Conservation (phyloP, 768 basidiomycete genomes). For the Auriculariales sp. region DNA sequence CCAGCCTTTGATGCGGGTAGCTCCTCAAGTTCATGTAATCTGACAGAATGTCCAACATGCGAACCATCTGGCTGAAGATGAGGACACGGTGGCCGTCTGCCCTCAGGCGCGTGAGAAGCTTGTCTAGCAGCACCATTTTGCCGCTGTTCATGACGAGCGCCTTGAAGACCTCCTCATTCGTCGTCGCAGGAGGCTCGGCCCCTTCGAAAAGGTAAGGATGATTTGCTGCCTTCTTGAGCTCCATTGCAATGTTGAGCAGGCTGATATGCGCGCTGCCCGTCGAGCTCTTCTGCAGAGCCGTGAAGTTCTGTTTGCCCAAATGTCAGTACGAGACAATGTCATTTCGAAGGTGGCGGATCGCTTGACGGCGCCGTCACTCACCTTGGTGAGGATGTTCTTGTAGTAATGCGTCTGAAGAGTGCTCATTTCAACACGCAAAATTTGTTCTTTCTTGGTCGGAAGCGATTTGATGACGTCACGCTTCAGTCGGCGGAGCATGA, state of each 20-base stretch:
- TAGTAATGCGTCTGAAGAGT: slow-evolving; percentile 95
- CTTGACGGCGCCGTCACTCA: slow-evolving; percentile 13
- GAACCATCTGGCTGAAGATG: slow-evolving; percentile 99
- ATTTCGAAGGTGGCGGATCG: no score
- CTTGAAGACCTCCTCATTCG: slow-evolving; percentile 71
- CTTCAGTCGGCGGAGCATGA: slow-evolving; percentile 93
- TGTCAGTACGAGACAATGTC: slow-evolving; percentile 1
- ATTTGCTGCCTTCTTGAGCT: slow-evolving; percentile 95
- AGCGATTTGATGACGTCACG: slow-evolving; percentile 90
- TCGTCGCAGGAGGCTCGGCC: slow-evolving; percentile 54
- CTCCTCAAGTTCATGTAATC: slow-evolving; percentile 89
- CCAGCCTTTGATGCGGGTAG: slow-evolving; percentile 86
- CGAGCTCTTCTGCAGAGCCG: slow-evolving; percentile 77
- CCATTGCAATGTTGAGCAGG: slow-evolving; percentile 96
- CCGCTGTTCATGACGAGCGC: slow-evolving; percentile 98
- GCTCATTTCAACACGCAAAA: slow-evolving; percentile 94
- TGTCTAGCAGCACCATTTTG: slow-evolving; percentile 96
- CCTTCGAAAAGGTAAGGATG: slow-evolving; percentile 98
- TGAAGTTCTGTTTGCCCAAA: slow-evolving; percentile 56
- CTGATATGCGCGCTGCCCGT: slow-evolving; percentile 79
- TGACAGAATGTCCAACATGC: slow-evolving; percentile 95
- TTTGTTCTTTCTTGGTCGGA: slow-evolving; percentile 96
- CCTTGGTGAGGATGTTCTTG: slow-evolving; percentile 94
- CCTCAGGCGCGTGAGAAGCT: slow-evolving; percentile 78
- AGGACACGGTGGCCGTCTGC: slow-evolving; percentile 91